phyloP scores from a whole-genome alignment of 2,329 filamentous ascomycete species.

The Fusarium sp. region DNA sequence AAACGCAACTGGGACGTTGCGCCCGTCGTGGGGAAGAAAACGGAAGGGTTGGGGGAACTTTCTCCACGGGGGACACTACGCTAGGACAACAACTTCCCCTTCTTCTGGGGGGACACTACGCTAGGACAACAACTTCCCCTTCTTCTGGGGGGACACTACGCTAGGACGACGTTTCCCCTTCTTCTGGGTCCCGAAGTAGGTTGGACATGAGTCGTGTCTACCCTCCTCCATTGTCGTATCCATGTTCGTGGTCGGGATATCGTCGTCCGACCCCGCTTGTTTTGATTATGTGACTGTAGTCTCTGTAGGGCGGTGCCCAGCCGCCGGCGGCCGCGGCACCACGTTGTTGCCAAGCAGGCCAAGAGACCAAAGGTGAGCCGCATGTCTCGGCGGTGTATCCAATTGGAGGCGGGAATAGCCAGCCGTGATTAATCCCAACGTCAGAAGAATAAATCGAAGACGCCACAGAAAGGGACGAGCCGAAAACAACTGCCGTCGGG shows the following conservation, averaged over 20 bases:
- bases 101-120: background rate
- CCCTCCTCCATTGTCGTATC: background rate
- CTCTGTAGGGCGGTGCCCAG: constrained; percentile 18
- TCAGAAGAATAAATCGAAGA: background rate
- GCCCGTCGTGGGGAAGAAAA: constrained; percentile 13
- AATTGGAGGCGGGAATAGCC: constrained; percentile 42
- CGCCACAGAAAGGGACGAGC: background rate
- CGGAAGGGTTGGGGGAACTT: background rate
- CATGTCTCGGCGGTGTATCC: constrained; percentile 22
- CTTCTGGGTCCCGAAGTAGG: constrained; percentile 1
- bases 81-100: background rate
- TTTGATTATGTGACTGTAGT: background rate
- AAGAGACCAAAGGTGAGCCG: constrained; percentile 24
- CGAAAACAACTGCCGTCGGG: background rate
- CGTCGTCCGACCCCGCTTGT: background rate
- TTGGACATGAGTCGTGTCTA: background rate
- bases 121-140: background rate
- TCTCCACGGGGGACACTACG: constrained; percentile 1
- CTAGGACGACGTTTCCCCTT: background rate
- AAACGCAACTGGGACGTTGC: constrained; percentile 16
- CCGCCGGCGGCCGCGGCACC: constrained; percentile 17
- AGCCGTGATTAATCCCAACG: constrained; percentile 16
- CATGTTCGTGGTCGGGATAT: background rate
- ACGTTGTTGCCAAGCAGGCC: constrained; percentile 35
- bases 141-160: constrained; percentile 7